Evolutionary conservation across 345 rosid genomes (phyloP).

Genomic region (Reutealis trisperma): DNA sequence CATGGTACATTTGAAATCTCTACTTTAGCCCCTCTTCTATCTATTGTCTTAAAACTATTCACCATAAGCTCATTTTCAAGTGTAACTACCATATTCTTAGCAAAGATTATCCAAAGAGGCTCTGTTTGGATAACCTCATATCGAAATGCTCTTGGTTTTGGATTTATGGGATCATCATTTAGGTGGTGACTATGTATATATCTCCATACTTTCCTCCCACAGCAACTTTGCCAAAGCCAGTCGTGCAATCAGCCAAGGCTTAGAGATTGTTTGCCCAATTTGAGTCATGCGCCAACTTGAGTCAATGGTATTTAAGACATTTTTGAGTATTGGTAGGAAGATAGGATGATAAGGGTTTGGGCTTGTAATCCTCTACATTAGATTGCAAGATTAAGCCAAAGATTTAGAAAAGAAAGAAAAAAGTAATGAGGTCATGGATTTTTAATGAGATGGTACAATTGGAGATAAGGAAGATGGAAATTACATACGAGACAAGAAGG

Average conservation of each 20-base stretch:
- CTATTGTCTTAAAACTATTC: constrained; percentile 32
- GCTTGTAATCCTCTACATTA: constrained; percentile 2
- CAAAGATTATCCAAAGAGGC: constrained; percentile 31
- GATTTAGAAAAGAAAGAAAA: not conserved
- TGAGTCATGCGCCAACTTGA: constrained; percentile 26
- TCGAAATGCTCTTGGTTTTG: constrained; percentile 26
- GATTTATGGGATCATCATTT: constrained; percentile 27
- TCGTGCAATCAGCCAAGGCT: constrained; percentile 23
- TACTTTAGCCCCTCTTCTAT: constrained; percentile 29
- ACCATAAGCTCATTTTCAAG: constrained; percentile 29
- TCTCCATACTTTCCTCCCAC: constrained; percentile 24
- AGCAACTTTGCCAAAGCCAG: constrained; percentile 27
- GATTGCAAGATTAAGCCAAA: not conserved
- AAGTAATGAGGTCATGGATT: constrained; percentile 9
- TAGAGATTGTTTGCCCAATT: constrained; percentile 24
- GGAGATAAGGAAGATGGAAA: not conserved
- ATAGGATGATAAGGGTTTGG: constrained; percentile 5
- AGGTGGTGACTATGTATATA: constrained; percentile 19
- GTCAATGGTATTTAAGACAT: constrained; percentile 23
- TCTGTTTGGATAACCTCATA: constrained; percentile 23
- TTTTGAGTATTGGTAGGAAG: constrained; percentile 7
- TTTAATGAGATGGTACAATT: not conserved
- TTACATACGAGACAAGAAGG: not conserved
- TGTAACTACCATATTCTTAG: constrained; percentile 17
- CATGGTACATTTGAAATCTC: constrained; percentile 28